Evolutionary conservation across 2,329 filamentous ascomycete species (phyloP), one percentile per base, ranked within the genome.

Genomic region (Talaromyces sp.): DNA sequence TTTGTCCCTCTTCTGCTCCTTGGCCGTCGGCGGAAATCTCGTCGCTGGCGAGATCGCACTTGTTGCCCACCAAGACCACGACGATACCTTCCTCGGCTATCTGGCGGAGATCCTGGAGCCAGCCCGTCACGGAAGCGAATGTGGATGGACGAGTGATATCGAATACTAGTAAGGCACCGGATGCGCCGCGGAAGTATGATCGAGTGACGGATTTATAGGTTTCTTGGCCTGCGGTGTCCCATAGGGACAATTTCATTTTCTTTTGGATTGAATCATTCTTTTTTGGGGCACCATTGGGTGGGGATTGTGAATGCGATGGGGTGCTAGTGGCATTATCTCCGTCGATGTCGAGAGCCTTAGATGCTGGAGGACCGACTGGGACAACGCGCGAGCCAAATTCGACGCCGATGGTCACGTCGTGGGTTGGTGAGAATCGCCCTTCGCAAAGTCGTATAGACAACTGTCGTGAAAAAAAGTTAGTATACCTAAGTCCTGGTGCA

Each of bases 51-150:
- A 98, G 83, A 79, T 99, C 95, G 39, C 87, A 87, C 80, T 99
- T 99, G 81, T 99, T 99, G 49, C 95, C 95, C 5, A 99, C 95
- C 6, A 99, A 82, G 22, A 99, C 89, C 16, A 98, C 91, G 54
- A 97, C 91, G 69, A 98, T 97, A 73, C 95, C 91, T 27, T 95
- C 92, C 79, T 98, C 95, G 59, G 95, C 95, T 72, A 98, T 97
- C 77, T 95, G 92, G 49, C 93, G 88, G 69, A 99, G 84, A 80
- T 99, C 95, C 73, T 94, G 89, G 52, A 98, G 87, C 95, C 95
- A 99, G 78, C 92, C 89, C 37, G 91, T 96, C 63, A 92, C 94
- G 72, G 94, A 93, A 67, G 87, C 82, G 75, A 98, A 98, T 8
- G 94, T 98, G 60, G 88, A 85, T 59, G 89, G 88, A 66, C 95